Percentiles rank a stretch among this genome's conserved stretches.
These are phyloP conservation scores for Microbotryum intermedium DNA, from an alignment of 1,284 basidiomycete species.

Conservation along the genomic window DNA sequence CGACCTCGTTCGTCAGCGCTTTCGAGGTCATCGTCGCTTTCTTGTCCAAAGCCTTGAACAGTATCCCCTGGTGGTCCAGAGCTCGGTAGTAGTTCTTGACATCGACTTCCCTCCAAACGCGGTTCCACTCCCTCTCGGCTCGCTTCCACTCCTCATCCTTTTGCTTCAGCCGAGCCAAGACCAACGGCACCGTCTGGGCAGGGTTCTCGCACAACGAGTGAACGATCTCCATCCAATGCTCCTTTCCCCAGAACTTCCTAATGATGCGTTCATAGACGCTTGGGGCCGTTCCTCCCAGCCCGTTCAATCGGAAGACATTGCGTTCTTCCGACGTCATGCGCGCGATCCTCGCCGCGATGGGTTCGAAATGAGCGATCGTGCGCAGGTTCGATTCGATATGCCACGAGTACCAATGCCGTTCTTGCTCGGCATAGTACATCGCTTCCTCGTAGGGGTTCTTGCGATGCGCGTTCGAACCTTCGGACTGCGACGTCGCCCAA, in stretches of 20 bases:
- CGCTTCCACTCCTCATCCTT: slow-evolving; percentile 98
- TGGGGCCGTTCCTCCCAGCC: slow-evolving; percentile 74
- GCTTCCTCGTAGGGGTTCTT: slow-evolving; percentile 96
- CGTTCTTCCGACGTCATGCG: slow-evolving; percentile 85
- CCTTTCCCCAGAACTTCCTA: slow-evolving; percentile 89
- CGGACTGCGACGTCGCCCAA: slow-evolving; percentile 93
- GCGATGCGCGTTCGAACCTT: slow-evolving; percentile 74
- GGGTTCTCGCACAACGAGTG: slow-evolving; percentile 89
- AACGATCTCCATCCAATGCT: slow-evolving; percentile 72
- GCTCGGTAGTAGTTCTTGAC: slow-evolving; percentile 26
- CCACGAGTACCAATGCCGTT: slow-evolving; percentile 48
- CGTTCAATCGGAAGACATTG: slow-evolving; percentile 60
- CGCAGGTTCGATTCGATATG: slow-evolving; percentile 27
- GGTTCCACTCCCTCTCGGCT: slow-evolving; percentile 90
- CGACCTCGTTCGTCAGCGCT: slow-evolving; percentile 80
- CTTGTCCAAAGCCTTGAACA: slow-evolving; percentile 93
- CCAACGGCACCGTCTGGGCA: slow-evolving; percentile 81
- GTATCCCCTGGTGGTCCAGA: slow-evolving; percentile 82
- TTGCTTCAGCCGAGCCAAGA: slow-evolving; percentile 78
- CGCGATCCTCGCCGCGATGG: slow-evolving; percentile 54
- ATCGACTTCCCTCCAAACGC: slow-evolving; percentile 85
- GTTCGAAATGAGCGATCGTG: slow-evolving; percentile 23
- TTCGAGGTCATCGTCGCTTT: slow-evolving; percentile 67
- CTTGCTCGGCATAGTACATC: slow-evolving; percentile 92
- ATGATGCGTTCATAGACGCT: slow-evolving; percentile 86